A percentile compares a stretch with the other conserved stretches of the same genome.
Evolutionary conservation across 2,329 filamentous ascomycete species (phyloP).

Genomic region (Tolypocladium endophyticum): DNA sequence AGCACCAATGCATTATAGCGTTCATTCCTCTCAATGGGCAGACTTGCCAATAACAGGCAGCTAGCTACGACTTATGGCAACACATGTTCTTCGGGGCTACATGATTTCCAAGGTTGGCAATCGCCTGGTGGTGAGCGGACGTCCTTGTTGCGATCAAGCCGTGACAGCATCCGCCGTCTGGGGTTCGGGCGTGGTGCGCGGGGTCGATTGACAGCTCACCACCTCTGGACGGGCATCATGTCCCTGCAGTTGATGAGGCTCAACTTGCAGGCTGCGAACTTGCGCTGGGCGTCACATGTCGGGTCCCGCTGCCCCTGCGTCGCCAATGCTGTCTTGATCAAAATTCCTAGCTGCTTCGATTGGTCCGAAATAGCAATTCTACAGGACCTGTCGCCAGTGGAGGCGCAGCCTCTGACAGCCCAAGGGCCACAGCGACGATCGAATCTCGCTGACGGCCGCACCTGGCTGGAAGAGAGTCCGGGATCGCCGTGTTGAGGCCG

Average conservation of each 20-base stretch:
- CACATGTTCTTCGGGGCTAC: no score
- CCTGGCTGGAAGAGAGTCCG: not conserved
- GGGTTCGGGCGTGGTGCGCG: no score
- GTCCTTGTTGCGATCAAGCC: no score
- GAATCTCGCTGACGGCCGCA: not conserved
- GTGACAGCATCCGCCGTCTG: not conserved
- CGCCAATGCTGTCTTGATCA: not conserved
- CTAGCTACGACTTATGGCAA: no score
- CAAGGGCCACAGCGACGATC: not conserved
- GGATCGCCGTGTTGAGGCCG: not conserved
- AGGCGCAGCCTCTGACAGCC: not conserved
- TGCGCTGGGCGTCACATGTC: not conserved
- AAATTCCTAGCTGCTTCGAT: not conserved
- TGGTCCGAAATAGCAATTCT: not conserved
- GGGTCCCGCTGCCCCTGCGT: not conserved
- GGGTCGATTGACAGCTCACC: not conserved
- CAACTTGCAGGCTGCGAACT: not conserved
- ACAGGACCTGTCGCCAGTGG: not conserved
- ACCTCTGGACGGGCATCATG: not conserved
- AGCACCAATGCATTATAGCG: not conserved
- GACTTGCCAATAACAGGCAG: no score
- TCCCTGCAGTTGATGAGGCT: not conserved
- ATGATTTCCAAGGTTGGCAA: no score
- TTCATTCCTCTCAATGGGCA: not conserved
- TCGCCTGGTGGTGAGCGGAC: no score